Conservation (phyloP, 1,139 yeast species). For the Keqinozyma sinolaborantium region DNA sequence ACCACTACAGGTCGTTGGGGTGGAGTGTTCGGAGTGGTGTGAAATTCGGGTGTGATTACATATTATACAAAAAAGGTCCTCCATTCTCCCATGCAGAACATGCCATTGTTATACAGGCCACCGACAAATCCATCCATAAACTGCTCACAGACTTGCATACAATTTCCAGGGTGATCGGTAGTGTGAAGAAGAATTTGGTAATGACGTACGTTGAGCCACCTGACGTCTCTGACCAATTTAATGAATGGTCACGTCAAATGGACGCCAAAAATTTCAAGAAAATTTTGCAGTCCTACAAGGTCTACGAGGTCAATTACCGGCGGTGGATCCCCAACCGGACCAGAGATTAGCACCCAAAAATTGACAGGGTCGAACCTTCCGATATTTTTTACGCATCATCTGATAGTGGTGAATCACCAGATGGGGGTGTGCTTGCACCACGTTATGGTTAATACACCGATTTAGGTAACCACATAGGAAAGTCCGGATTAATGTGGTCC, state of each 20-base stretch:
- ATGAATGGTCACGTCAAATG: too few relatives aligned
- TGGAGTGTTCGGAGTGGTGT: conserved; percentile 95
- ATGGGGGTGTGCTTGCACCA: too few relatives aligned
- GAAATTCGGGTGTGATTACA: conserved; percentile 82
- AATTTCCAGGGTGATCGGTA: conserved; percentile 76
- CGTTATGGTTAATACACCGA: too few relatives aligned
- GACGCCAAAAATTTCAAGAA: conserved; percentile 14
- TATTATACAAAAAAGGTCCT: conserved; percentile 87
- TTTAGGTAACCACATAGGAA: neutral
- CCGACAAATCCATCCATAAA: conserved; percentile 21
- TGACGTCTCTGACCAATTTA: conserved; percentile 21
- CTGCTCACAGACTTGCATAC: conserved; percentile 67
- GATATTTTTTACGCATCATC: too few relatives aligned
- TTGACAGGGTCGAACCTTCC: conserved; percentile 4
- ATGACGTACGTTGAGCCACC: conserved; percentile 64
- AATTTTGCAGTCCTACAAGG: conserved; percentile 38
- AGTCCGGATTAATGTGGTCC: neutral
- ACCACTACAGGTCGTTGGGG: conserved; percentile 82
- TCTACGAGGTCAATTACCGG: conserved; percentile 65
- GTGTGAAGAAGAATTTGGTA: conserved; percentile 78
- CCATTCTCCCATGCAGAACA: conserved; percentile 94
- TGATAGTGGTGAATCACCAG: conserved; percentile 4
- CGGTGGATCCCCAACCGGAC: conserved; percentile 86
- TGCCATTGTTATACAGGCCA: conserved; percentile 53
- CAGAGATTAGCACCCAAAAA: conserved; percentile 48